These are phyloP conservation scores for Bauhinia variegata DNA, from an alignment of 306 rosid genomes.

Conservation along the genomic window DNA sequence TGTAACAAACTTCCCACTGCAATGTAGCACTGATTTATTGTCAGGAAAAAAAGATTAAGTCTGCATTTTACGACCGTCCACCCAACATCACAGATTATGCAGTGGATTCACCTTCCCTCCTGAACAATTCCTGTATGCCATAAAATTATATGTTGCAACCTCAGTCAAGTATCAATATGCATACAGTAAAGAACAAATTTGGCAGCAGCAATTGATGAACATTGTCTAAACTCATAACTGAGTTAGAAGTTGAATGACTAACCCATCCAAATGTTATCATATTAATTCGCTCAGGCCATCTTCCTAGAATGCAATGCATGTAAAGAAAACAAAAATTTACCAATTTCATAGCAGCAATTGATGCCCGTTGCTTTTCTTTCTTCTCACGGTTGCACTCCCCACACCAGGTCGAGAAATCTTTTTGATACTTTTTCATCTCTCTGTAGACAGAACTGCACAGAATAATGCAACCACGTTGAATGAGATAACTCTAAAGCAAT, in stretches of 20 bases:
- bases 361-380: conserved; percentile 51
- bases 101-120: conserved; percentile 49
- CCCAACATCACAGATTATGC: not conserved
- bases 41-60: conserved; percentile 17
- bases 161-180: conserved; percentile 15
- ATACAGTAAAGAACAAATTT: conserved; percentile 16
- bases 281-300: conserved; percentile 11
- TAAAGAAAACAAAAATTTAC: conserved; percentile 33
- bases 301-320: conserved; percentile 14
- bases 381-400: conserved; percentile 59
- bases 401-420: conserved; percentile 62
- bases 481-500: not conserved
- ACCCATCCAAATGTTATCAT: conserved; percentile 7
- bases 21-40: not conserved
- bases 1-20: not conserved
- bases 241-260: conserved; percentile 1
- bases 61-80: no score
- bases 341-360: conserved; percentile 46
- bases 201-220: conserved; percentile 11
- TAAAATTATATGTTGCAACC: conserved; percentile 27
- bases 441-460: conserved; percentile 56
- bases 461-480: conserved; percentile 29
- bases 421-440: conserved; percentile 62
- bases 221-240: not conserved
- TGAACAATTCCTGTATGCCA: conserved; percentile 46